A percentile compares a stretch with the other conserved stretches of the same genome.
Conservation (phyloP, 768 basidiomycete species). For the Hericium erinaceus region DNA sequence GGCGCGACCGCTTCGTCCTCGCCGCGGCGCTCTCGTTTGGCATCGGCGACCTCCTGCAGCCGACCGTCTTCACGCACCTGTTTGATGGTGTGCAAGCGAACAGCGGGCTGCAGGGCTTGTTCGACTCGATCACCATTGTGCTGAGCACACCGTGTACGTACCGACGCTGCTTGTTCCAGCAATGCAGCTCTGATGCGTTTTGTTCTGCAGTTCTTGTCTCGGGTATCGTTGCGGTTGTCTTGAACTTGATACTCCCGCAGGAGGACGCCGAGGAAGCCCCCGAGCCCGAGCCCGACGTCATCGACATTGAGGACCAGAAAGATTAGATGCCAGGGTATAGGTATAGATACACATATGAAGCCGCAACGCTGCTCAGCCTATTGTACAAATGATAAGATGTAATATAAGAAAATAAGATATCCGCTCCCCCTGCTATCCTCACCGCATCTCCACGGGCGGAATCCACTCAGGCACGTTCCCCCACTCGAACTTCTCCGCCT, state of each 20-base stretch:
- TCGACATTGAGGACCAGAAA: conserved; percentile 1
- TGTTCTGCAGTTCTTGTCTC: conserved; percentile 29
- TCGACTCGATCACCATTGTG: conserved; percentile 73
- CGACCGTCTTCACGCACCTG: conserved; percentile 54
- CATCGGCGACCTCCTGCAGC: conserved; percentile 60
- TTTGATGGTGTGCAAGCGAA: conserved; percentile 55
- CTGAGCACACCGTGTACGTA: conserved; percentile 72
- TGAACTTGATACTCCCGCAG: conserved; percentile 37
- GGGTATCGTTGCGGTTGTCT: conserved; percentile 34
- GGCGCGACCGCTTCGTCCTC: conserved; percentile 61
- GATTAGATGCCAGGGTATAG: neutral
- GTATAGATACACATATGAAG: neutral
- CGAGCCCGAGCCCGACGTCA: neutral
- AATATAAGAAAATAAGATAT: neutral
- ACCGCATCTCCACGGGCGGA: conserved; percentile 52
- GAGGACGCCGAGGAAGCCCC: conserved; percentile 13
- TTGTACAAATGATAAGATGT: neutral
- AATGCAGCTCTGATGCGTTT: neutral
- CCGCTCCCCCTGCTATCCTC: conserved; percentile 7
- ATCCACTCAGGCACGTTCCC: conserved; percentile 61
- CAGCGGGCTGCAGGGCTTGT: conserved; percentile 53
- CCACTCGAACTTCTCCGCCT: conserved; percentile 46
- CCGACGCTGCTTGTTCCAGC: neutral
- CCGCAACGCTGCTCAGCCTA: neutral
- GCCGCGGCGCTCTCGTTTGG: conserved; percentile 64